Conservation (phyloP, 345 rosid genomes). For the Schrenkiella parvula region DNA sequence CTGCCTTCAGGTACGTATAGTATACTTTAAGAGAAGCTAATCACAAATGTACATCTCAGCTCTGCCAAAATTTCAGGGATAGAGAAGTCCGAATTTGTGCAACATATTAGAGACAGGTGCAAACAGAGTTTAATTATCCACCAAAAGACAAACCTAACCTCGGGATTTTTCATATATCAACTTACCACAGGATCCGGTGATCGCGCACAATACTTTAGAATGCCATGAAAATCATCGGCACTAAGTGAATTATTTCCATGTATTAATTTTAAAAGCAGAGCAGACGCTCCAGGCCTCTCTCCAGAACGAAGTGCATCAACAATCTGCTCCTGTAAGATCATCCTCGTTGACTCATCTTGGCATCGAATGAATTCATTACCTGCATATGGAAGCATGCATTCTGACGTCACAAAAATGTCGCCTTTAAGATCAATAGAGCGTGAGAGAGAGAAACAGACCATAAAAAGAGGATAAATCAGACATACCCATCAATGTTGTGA, state of each 20-base stretch:
- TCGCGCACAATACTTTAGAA: constrained; percentile 60
- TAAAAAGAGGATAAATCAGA: background rate
- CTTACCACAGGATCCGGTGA: constrained; percentile 79
- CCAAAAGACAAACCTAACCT: background rate
- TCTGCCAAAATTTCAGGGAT: background rate
- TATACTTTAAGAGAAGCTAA: background rate
- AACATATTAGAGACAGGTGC: background rate
- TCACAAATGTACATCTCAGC: background rate
- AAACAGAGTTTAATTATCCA: background rate
- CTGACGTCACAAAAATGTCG: background rate
- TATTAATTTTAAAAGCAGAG: constrained; percentile 47
- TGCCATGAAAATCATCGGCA: constrained; percentile 45
- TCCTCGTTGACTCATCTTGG: constrained; percentile 29
- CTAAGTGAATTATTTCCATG: constrained; percentile 29
- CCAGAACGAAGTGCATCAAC: constrained; percentile 60
- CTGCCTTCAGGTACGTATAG: constrained; percentile 1
- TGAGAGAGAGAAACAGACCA: background rate
- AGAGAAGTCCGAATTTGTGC: background rate
- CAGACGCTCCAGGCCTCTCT: constrained; percentile 59
- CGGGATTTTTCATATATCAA: background rate
- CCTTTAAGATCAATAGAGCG: background rate
- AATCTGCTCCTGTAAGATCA: constrained; percentile 44
- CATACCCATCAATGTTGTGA: constrained; percentile 44
- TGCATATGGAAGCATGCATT: constrained; percentile 16
- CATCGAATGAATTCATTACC: constrained; percentile 30